Evolutionary conservation across 768 basidiomycete genomes (phyloP).

Genomic region (Pulveroboletus sp.): DNA sequence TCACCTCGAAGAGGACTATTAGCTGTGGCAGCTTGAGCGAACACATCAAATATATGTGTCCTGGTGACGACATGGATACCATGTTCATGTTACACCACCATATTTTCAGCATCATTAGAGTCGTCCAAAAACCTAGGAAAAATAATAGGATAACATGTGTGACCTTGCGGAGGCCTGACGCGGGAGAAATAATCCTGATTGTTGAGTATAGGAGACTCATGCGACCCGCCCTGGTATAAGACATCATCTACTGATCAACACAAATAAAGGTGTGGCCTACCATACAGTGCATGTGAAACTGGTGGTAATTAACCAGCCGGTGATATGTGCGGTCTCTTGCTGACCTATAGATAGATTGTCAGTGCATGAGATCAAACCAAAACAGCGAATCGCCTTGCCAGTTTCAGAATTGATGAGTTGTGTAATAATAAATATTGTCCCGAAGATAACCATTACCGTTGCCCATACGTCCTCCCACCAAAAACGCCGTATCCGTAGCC

Average conservation of each 20-base stretch:
- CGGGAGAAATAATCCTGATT: background rate
- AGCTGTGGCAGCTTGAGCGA: background rate
- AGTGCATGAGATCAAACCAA: background rate
- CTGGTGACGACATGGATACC: background rate
- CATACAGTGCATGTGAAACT: background rate
- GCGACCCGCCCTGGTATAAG: conserved; percentile 1
- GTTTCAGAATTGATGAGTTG: background rate
- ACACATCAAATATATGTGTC: background rate
- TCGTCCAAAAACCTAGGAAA: background rate
- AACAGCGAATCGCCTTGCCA: background rate
- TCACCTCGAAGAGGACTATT: background rate
- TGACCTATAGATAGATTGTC: background rate
- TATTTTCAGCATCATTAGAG: background rate
- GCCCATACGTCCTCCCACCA: conserved; percentile 6
- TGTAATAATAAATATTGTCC: background rate
- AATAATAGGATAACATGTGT: background rate
- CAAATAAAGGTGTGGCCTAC: background rate
- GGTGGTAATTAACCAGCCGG: background rate
- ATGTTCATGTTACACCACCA: background rate
- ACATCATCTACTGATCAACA: background rate
- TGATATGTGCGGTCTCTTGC: background rate
- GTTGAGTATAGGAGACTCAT: conserved; percentile 3
- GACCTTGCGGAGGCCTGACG: background rate
- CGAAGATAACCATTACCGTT: background rate
- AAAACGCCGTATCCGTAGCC: conserved; percentile 1